Conservation (phyloP, 2,329 filamentous ascomycete genomes). For the Colletotrichum kahawae region DNA sequence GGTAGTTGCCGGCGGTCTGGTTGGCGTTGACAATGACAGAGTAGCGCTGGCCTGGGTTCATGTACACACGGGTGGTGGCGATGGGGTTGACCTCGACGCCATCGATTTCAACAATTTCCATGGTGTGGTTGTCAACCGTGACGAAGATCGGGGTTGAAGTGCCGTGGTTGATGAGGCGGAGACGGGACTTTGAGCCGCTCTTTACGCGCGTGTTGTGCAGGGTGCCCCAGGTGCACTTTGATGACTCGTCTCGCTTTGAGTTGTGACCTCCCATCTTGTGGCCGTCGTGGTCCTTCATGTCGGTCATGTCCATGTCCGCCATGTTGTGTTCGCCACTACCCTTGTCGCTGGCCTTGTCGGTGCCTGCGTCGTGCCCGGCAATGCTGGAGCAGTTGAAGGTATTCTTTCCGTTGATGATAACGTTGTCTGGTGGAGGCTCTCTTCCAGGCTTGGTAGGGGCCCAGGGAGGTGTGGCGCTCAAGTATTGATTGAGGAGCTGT, state of each 20-base stretch:
- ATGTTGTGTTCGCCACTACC: not conserved
- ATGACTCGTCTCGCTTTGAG: not conserved
- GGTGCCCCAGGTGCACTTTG: constrained; percentile 33
- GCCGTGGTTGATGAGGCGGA: constrained; percentile 45
- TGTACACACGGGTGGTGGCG: constrained; percentile 35
- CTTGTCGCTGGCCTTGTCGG: not conserved
- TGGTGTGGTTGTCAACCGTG: constrained; percentile 41
- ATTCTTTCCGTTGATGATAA: constrained; percentile 44
- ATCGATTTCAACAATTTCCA: constrained; percentile 44
- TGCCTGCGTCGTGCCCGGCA: constrained; percentile 22
- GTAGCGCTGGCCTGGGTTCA: constrained; percentile 44
- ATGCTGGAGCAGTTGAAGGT: constrained; percentile 36
- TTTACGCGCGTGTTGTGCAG: constrained; percentile 35
- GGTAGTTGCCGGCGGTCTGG: constrained; percentile 35
- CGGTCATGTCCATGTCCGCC: constrained; percentile 1
- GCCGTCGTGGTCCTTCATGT: not conserved
- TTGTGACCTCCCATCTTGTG: not conserved
- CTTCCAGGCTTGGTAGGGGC: constrained; percentile 37
- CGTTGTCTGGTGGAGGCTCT: constrained; percentile 44
- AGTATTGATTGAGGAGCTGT: constrained; percentile 34
- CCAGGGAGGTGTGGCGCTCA: constrained; percentile 36
- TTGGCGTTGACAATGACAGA: constrained; percentile 39
- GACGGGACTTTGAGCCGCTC: constrained; percentile 30
- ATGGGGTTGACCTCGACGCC: constrained; percentile 42
- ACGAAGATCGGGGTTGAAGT: constrained; percentile 43